Evolutionary conservation across 192 early-diverging fungal genomes (phyloP).

Genomic region (Powellomyces hirtus): DNA sequence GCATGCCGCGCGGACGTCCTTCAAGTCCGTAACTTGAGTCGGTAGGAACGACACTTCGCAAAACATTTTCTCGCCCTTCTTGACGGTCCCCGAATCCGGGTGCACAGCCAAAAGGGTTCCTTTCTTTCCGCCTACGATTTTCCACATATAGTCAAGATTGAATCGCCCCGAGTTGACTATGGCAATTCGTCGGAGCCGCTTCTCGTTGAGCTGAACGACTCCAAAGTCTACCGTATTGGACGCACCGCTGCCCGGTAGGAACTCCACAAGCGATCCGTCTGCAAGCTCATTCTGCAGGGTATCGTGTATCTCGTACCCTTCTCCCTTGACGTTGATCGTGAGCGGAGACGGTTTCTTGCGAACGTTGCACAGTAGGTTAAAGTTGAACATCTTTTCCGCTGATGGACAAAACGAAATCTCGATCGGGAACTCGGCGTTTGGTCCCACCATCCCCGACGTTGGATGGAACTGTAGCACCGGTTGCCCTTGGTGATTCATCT

Average conservation of each 20-base stretch:
- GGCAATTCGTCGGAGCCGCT: constrained; percentile 43
- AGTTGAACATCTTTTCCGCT: constrained; percentile 59
- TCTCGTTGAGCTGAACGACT: constrained; percentile 56
- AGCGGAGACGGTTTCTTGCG: constrained; percentile 58
- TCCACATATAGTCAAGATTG: constrained; percentile 62
- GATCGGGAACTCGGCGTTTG: constrained; percentile 46
- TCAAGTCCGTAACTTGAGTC: constrained; percentile 29
- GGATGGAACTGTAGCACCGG: constrained; percentile 50
- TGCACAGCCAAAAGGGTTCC: constrained; percentile 29
- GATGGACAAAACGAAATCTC: constrained; percentile 55
- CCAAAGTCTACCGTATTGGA: constrained; percentile 59
- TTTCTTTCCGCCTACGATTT: constrained; percentile 25
- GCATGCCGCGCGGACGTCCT: constrained; percentile 44
- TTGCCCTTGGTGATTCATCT: constrained; percentile 31
- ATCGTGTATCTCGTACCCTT: constrained; percentile 62
- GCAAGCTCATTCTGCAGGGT: constrained; percentile 45
- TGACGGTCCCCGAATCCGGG: constrained; percentile 54
- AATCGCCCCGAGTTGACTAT: constrained; percentile 58
- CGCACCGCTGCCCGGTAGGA: constrained; percentile 24
- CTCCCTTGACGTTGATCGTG: constrained; percentile 60
- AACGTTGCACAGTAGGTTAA: constrained; percentile 55
- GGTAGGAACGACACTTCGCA: constrained; percentile 52
- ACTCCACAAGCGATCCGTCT: constrained; percentile 44
- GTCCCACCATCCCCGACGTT: constrained; percentile 39
- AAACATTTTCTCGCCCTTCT: constrained; percentile 48